phyloP scores from a whole-genome alignment of 2,329 filamentous ascomycete genomes.

The Capronia americana region DNA sequence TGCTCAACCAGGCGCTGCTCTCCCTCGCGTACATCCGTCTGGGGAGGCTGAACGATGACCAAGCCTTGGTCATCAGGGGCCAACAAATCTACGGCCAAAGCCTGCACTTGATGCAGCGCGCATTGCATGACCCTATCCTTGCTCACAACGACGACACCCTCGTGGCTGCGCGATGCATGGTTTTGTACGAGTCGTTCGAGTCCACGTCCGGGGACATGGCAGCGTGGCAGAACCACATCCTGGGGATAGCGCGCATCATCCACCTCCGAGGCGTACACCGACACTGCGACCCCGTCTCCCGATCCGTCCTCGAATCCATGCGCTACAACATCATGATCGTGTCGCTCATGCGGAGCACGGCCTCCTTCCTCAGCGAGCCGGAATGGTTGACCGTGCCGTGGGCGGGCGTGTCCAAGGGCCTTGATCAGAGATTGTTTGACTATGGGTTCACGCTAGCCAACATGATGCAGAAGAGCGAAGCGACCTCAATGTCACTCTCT shows the following conservation, averaged over 20 bases:
- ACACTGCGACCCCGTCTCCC: conserved; percentile 8
- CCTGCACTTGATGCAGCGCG: conserved; percentile 21
- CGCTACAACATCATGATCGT: conserved; percentile 25
- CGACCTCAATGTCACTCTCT: background rate
- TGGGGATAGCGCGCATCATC: conserved; percentile 21
- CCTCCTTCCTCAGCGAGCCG: conserved; percentile 10
- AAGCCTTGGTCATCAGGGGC: conserved; percentile 6
- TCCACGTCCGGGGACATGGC: conserved; percentile 24
- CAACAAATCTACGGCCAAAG: conserved; percentile 19
- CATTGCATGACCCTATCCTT: conserved; percentile 8
- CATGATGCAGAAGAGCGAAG: conserved; percentile 3
- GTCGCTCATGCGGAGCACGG: conserved; percentile 5
- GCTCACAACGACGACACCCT: conserved; percentile 16
- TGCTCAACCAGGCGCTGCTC: conserved; percentile 18
- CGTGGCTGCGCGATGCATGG: conserved; percentile 25
- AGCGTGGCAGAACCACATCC: conserved; percentile 25
- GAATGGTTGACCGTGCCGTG: conserved; percentile 24
- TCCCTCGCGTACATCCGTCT: conserved; percentile 18
- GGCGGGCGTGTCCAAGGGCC: conserved; percentile 9
- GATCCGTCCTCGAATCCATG: conserved; percentile 22
- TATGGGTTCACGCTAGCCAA: conserved; percentile 19
- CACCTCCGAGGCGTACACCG: conserved; percentile 18
- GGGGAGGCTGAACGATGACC: conserved; percentile 16
- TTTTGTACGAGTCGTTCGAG: conserved; percentile 25
- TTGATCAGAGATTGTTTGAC: conserved; percentile 23